Conservation (phyloP, 441 rosid genomes). For the Erysimum pusillum region DNA sequence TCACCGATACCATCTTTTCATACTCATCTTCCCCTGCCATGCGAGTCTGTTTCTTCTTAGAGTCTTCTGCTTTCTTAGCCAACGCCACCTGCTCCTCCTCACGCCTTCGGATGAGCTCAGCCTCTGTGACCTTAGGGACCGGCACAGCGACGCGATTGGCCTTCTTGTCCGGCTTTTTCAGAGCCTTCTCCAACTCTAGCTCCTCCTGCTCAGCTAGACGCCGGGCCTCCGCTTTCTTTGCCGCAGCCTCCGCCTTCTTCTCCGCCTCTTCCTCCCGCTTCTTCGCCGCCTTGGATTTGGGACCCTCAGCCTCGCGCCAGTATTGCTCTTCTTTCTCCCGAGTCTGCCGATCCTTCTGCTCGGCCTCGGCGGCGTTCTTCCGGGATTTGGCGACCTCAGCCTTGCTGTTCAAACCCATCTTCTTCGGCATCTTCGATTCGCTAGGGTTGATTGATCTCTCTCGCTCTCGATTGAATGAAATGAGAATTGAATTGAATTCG, state of each 20-base stretch:
- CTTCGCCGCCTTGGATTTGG: constrained; percentile 80
- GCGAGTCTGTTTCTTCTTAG: constrained; percentile 67
- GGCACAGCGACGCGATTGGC: constrained; percentile 79
- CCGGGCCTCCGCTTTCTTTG: constrained; percentile 72
- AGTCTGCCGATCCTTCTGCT: constrained; percentile 73
- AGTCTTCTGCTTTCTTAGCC: constrained; percentile 78
- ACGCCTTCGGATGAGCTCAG: constrained; percentile 60
- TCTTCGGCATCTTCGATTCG: constrained; percentile 82
- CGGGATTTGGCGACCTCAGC: constrained; percentile 91
- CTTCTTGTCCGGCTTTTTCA: constrained; percentile 88
- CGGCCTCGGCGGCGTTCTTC: constrained; percentile 75
- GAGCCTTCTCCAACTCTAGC: constrained; percentile 72
- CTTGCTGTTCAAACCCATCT: constrained; percentile 94
- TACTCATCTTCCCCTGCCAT: constrained; percentile 87
- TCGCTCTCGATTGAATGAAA: constrained; percentile 4
- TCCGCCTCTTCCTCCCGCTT: constrained; percentile 91
- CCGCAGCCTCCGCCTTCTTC: constrained; percentile 81
- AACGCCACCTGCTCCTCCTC: constrained; percentile 83
- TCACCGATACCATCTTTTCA: constrained; percentile 78
- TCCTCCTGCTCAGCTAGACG: constrained; percentile 90
- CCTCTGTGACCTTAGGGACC: constrained; percentile 86
- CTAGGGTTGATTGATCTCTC: constrained; percentile 34
- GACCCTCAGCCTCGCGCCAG: constrained; percentile 95
- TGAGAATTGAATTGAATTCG: neutral
- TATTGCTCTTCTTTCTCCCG: constrained; percentile 84